Percentiles rank a stretch among this genome's conserved stretches.
These are phyloP conservation scores for Aureobasidium sp. DNA, from an alignment of 2,329 filamentous ascomycete species.

Conservation along the genomic window DNA sequence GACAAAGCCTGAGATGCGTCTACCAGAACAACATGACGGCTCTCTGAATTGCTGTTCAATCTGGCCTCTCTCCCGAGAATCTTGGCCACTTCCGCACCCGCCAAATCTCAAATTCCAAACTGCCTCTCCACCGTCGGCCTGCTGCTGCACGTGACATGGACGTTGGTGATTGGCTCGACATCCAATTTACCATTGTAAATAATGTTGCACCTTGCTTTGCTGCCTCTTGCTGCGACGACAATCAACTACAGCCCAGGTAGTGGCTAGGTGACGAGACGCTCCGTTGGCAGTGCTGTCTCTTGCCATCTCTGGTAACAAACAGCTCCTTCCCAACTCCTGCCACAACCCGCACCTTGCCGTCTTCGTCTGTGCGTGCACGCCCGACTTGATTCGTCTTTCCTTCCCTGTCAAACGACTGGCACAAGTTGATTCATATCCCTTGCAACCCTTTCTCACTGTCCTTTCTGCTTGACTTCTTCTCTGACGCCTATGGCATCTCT, in stretches of 20 bases:
- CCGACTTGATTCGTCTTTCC: conserved; percentile 8
- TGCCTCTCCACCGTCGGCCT: background rate
- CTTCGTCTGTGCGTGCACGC: conserved; percentile 4
- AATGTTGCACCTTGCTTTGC: conserved; percentile 12
- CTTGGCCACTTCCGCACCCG: background rate
- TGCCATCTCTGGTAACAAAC: background rate
- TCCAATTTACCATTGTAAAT: conserved; percentile 12
- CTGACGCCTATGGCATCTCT: conserved; percentile 7
- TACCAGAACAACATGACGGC: background rate
- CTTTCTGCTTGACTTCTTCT: background rate
- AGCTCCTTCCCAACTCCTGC: background rate
- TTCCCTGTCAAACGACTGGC: conserved; percentile 10
- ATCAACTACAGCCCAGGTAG: background rate
- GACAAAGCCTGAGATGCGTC: background rate
- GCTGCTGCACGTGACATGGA: background rate
- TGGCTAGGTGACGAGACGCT: background rate
- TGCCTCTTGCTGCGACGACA: conserved; percentile 5
- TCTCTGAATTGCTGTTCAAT: background rate
- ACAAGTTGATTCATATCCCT: background rate
- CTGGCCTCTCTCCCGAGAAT: background rate
- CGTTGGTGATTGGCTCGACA: conserved; percentile 5
- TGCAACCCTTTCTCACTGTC: conserved; percentile 8
- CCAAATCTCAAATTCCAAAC: conserved; percentile 1
- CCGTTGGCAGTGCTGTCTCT: conserved; percentile 6
- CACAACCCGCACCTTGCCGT: conserved; percentile 8